Evolutionary conservation across 2,329 filamentous ascomycete genomes (phyloP).

Genomic region (Didymella lethalis): DNA sequence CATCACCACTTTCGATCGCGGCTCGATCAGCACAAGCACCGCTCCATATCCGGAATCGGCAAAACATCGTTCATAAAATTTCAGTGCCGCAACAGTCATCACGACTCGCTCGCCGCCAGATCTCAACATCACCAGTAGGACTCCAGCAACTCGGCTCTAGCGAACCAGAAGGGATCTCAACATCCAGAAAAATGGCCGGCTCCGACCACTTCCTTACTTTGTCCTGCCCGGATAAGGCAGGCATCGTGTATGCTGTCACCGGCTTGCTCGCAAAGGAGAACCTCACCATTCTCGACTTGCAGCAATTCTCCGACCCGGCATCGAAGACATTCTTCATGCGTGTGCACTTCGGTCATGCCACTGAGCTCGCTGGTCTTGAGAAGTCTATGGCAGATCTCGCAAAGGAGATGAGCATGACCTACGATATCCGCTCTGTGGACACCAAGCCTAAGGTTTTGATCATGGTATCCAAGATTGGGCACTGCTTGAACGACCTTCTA

Average conservation of each 20-base stretch:
- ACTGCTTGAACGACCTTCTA: slow-evolving; percentile 83
- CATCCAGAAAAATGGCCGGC: slow-evolving; percentile 38
- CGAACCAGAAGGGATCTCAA: slow-evolving; percentile 36
- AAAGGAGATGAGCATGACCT: slow-evolving; percentile 71
- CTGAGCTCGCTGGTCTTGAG: slow-evolving; percentile 56
- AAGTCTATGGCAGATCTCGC: slow-evolving; percentile 69
- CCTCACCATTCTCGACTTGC: slow-evolving; percentile 83
- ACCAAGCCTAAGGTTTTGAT: slow-evolving; percentile 80
- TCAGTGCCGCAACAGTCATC: slow-evolving; percentile 36
- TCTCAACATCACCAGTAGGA: slow-evolving; percentile 27
- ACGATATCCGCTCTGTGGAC: slow-evolving; percentile 72
- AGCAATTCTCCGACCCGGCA: slow-evolving; percentile 80
- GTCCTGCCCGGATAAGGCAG: slow-evolving; percentile 83
- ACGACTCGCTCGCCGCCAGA: slow-evolving; percentile 24
- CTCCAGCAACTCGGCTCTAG: slow-evolving; percentile 34
- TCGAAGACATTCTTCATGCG: slow-evolving; percentile 87
- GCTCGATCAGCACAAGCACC: slow-evolving; percentile 29
- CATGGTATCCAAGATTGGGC: slow-evolving; percentile 90
- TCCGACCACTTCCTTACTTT: slow-evolving; percentile 68
- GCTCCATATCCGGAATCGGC: slow-evolving; percentile 42
- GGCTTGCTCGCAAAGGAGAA: slow-evolving; percentile 75
- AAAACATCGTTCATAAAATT: slow-evolving; percentile 42
- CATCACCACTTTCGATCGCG: slow-evolving; percentile 22
- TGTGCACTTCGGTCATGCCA: slow-evolving; percentile 76
- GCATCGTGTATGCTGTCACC: slow-evolving; percentile 85